A percentile compares a stretch with the other conserved stretches of the same genome.
Evolutionary conservation across 257 asterid species (phyloP).

Genomic region (Petunia axillaris): DNA sequence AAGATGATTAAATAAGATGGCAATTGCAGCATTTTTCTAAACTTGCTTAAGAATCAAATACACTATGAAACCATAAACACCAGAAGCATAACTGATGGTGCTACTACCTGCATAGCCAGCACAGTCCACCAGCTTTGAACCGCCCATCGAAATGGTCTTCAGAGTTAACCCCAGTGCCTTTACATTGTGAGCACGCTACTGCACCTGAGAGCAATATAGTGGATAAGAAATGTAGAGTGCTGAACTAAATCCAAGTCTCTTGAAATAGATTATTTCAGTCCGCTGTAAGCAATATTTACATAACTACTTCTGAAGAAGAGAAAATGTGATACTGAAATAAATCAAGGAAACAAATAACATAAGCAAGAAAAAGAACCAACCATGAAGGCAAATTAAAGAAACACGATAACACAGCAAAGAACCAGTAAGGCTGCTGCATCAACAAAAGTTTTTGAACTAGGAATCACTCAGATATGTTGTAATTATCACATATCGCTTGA

Average conservation of each 20-base stretch:
- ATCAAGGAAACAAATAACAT: background rate
- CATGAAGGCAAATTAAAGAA: background rate
- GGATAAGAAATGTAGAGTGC: background rate
- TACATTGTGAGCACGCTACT: conserved; percentile 67
- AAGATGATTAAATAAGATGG: background rate
- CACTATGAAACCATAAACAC: background rate
- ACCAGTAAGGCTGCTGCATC: background rate
- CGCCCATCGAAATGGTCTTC: conserved; percentile 87
- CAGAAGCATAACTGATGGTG: background rate
- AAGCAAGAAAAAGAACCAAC: background rate
- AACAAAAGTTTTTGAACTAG: background rate
- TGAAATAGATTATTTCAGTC: background rate
- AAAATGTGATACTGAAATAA: background rate
- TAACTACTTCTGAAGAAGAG: background rate
- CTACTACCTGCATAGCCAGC: conserved; percentile 95
- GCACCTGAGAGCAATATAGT: conserved; percentile 45
- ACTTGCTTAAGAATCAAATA: background rate
- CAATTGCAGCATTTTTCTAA: background rate
- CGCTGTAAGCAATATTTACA: background rate
- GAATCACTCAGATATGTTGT: background rate
- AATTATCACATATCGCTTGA: background rate
- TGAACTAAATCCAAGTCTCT: background rate
- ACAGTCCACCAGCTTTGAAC: conserved; percentile 82
- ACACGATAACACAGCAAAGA: background rate
- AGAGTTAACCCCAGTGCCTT: conserved; percentile 69